Evolutionary conservation across 331 rosid species (phyloP), one percentile per base, ranked within the genome.

Genomic region (Rhamnella rubrinervis): DNA sequence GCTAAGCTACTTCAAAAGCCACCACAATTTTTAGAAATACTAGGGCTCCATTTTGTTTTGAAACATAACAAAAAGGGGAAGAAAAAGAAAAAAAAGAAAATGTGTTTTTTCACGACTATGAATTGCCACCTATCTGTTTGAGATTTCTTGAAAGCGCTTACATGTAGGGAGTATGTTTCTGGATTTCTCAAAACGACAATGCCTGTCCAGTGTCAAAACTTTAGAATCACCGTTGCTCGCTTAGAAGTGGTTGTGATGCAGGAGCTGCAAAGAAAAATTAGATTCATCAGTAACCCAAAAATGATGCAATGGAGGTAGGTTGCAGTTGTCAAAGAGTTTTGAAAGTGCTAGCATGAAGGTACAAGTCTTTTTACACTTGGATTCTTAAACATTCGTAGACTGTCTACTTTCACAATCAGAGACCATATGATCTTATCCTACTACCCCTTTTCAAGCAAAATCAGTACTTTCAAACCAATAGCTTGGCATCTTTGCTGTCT

Each of bases 181-280:
- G 13, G 35, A 40, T 46, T 67, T 62, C 47, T 26, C 47, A 75
- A 55, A 35, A 63, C 37, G 58, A 67, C 55, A 67, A 68, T 19
- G 37, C 71, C 85, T 82, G 68, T 61, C 19, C 71, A 76, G 61
- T 31, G 71, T 66, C 75, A 59, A 49, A 68, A 70, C 44, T 60
- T 51, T 15, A 38, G 50, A 37, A 71, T 86, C 86, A 88, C 68
- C 82, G 66, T 72, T 76, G 81, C 50, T 90, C 87, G 6, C 75
- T 61, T 53, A 90, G 67, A 74, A 86, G 92, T 5, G 92, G 85
- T 72, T 80, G 85, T 25, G 83, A 85, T 71, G 80, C 85, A 16
- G 83, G 6, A 69, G 55, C 92, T 82, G 87, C 85, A 75, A 49
- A 68, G 75, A 17, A 51, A 67, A 10, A 58, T 40, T 71, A 14